These are phyloP conservation scores for Pyrenophora tritici-repentis DNA, from an alignment of 2,329 filamentous ascomycete genomes.

Conservation along the genomic window DNA sequence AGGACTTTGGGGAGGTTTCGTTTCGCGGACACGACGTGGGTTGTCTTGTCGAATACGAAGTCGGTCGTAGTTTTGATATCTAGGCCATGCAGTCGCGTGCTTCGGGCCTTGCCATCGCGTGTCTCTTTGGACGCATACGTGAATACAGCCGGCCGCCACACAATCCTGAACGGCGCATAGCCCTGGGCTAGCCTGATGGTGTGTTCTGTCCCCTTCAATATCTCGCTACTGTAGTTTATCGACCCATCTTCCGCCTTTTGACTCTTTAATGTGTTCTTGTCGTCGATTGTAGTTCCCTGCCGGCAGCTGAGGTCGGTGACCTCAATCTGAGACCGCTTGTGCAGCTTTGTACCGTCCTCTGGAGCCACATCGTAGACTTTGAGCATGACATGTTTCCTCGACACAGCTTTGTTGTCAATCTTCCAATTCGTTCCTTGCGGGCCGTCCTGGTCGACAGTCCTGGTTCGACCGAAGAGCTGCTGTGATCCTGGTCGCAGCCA, in stretches of 20 bases:
- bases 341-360: constrained; percentile 68
- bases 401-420: constrained; percentile 82
- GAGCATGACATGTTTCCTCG: constrained; percentile 84
- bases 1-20: constrained; percentile 87
- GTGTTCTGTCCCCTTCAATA: constrained; percentile 53
- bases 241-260: constrained; percentile 52
- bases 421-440: constrained; percentile 51
- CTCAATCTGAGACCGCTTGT: constrained; percentile 69
- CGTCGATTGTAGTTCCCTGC: constrained; percentile 79
- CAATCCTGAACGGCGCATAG: constrained; percentile 68
- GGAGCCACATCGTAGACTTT: constrained; percentile 68
- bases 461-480: constrained; percentile 83
- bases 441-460: constrained; percentile 57
- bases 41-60: constrained; percentile 73
- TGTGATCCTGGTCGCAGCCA: constrained; percentile 87
- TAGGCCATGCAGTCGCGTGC: constrained; percentile 73
- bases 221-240: constrained; percentile 31
- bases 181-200: constrained; percentile 75
- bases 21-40: constrained; percentile 87
- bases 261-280: constrained; percentile 66
- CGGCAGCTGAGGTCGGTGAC: constrained; percentile 81
- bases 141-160: constrained; percentile 80
- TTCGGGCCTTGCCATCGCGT: constrained; percentile 55
- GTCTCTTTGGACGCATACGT: constrained; percentile 78
- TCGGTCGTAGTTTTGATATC: constrained; percentile 84